phyloP scores from a whole-genome alignment of 2,329 filamentous ascomycete species.

The Seiridium cupressi region DNA sequence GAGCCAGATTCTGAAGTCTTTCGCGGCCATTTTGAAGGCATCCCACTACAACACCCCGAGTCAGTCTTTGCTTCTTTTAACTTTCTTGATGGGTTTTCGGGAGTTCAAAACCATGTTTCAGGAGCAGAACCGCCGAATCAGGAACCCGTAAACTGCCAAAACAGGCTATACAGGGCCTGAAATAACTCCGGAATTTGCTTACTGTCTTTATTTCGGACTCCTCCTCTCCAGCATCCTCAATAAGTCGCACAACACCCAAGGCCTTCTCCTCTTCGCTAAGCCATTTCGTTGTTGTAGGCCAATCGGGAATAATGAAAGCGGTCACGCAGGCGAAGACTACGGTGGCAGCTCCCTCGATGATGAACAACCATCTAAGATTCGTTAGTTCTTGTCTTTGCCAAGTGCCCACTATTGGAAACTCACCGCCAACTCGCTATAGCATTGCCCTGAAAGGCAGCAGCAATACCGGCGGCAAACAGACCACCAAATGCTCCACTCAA shows the following conservation, averaged over 20 bases:
- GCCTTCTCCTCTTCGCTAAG: background rate
- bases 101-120: no score
- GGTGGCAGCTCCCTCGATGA: constrained; percentile 4
- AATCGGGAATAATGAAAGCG: constrained; percentile 4
- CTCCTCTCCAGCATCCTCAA: constrained; percentile 17
- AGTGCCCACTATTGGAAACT: constrained; percentile 17
- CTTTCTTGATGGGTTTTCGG: no score
- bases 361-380: background rate
- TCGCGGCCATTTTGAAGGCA: constrained; percentile 25
- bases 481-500: constrained; percentile 59
- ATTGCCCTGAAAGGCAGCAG: constrained; percentile 47
- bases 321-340: background rate
- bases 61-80: no score
- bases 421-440: constrained; percentile 49
- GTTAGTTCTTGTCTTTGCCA: background rate
- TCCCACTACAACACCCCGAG: background rate
- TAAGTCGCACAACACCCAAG: constrained; percentile 10
- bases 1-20: constrained; percentile 24
- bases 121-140: no score
- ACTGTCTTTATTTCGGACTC: constrained; percentile 17
- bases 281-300: background rate
- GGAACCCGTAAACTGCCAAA: no score
- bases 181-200: no score
- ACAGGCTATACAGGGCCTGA: no score
- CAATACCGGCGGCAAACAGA: constrained; percentile 49